phyloP scores from a whole-genome alignment of 257 asterid genomes.

The Solanum verrucosum region DNA sequence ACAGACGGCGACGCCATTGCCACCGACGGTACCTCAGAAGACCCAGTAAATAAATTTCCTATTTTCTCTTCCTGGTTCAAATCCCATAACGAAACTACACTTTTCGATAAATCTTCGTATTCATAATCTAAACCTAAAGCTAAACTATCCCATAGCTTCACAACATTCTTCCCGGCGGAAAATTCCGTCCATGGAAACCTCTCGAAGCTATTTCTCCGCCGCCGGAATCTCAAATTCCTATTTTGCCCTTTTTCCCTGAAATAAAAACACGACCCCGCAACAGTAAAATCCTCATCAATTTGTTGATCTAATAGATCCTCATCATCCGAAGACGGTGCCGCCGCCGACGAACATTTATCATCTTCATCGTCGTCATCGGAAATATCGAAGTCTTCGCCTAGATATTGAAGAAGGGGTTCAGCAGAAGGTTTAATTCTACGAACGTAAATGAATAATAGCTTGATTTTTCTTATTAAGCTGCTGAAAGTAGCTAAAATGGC shows the following conservation, averaged over 20 bases:
- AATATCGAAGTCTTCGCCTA: conserved; percentile 38
- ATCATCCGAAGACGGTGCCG: conserved; percentile 24
- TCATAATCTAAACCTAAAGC: conserved; percentile 18
- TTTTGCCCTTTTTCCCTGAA: conserved; percentile 13
- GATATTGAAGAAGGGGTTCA: conserved; percentile 20
- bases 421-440: conserved; percentile 38
- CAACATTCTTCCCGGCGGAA: conserved; percentile 58
- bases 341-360: conserved; percentile 4
- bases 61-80: conserved; percentile 3
- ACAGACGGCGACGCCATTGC: conserved; percentile 18
- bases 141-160: conserved; percentile 67
- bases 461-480: conserved; percentile 45
- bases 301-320: conserved; percentile 10
- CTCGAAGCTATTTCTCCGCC: conserved; percentile 15
- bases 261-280: conserved; percentile 29
- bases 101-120: conserved; percentile 5
- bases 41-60: neutral
- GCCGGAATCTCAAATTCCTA: conserved; percentile 25
- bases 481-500: conserved; percentile 68
- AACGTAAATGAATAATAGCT: conserved; percentile 38
- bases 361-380: conserved; percentile 33
- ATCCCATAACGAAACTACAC: conserved; percentile 53
- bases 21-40: conserved; percentile 7
- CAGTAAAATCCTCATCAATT: conserved; percentile 34
- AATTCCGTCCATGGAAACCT: conserved; percentile 41